Percentiles rank a stretch among this genome's conserved stretches.
Evolutionary conservation across 345 rosid genomes (phyloP).

Genomic region (Rhodamnia argentea): DNA sequence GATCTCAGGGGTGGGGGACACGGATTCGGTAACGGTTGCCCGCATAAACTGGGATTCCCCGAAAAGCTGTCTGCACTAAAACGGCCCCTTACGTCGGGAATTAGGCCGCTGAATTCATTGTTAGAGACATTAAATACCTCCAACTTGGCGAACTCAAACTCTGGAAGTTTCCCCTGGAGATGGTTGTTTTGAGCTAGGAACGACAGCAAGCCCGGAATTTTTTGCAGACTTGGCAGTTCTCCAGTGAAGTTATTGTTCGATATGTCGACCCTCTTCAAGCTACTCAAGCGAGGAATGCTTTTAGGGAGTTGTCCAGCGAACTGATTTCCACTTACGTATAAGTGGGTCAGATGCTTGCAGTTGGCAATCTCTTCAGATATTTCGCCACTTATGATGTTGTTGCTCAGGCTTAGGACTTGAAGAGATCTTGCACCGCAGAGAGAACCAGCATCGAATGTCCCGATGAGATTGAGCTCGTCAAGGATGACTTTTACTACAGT

Average conservation of each 20-base stretch:
- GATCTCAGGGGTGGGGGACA: neutral
- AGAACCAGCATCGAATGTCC: neutral
- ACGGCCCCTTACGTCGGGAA: neutral
- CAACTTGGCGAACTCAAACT: neutral
- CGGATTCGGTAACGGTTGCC: neutral
- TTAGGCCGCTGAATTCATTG: conserved; percentile 5
- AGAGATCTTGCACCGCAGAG: conserved; percentile 2
- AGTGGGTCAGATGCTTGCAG: conserved; percentile 11
- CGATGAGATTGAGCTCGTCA: conserved; percentile 3
- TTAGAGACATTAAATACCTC: conserved; percentile 10
- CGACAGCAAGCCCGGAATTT: neutral
- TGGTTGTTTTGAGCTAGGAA: conserved; percentile 6
- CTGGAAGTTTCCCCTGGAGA: neutral
- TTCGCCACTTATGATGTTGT: neutral
- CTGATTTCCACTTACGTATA: neutral
- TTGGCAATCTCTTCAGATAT: conserved; percentile 5
- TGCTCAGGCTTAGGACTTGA: neutral
- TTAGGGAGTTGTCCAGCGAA: conserved; percentile 3
- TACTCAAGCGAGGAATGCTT: neutral
- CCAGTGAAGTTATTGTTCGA: conserved; percentile 7
- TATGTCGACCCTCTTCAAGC: neutral
- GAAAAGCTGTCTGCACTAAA: conserved; percentile 4
- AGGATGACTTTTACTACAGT: neutral
- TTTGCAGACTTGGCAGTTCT: neutral
- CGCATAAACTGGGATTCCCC: conserved; percentile 3